Base-by-base conservation (phyloP, 805 yeast genomes). In the Pichia thaimueangensis region DNA sequence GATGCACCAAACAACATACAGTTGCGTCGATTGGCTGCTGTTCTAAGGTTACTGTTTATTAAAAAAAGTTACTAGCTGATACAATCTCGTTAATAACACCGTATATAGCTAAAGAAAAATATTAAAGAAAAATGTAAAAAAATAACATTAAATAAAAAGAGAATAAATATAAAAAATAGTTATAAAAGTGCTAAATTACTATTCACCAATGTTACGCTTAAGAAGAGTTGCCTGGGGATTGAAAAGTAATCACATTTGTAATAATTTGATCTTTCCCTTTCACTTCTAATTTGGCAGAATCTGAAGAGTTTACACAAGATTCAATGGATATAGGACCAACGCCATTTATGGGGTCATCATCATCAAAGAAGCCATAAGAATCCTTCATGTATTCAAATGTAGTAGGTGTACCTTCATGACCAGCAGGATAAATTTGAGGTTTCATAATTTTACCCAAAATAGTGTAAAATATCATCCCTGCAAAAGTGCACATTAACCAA, bases 281-380 rank as follows among this genome's bases (percentile, higher is more conserved):
- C 2, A 16, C 11, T n/a, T 37, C 42, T 4, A n/a, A 23, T n/a
- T 37, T 19, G 19, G 16, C 24, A 6, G 37, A 37, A 5, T 25
- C 6, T 7, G 45, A 37, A 1, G 28, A 22, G 15, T 10, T 17
- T 6, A 34, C 17, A 2, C 25, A 20, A 6, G 23, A 12, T 29
- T 21, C 15, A 12, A 21, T 20, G 19, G 20, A 21, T 3, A n/a
- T 4, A 9, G 42, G 16, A 5, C 56, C 53, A n/a, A 54, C 58
- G 10, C 54, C 56, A 38, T 54, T 51, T 15, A 55, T 51, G 20
- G 53, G 53, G 30, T 37, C 47, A 36, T 55, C 58, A 13, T 54
- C 57, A 21, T 54, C 58, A 33, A 55, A 55, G 31, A 55, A 54
- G 2, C 59, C 58, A 41, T 51, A 46, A 4, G 38, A 21, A 15